A percentile compares a stretch with the other conserved stretches of the same genome.
These are phyloP conservation scores for Akanthomyces lecanii DNA, from an alignment of 2,329 filamentous ascomycete species.

Conservation along the genomic window DNA sequence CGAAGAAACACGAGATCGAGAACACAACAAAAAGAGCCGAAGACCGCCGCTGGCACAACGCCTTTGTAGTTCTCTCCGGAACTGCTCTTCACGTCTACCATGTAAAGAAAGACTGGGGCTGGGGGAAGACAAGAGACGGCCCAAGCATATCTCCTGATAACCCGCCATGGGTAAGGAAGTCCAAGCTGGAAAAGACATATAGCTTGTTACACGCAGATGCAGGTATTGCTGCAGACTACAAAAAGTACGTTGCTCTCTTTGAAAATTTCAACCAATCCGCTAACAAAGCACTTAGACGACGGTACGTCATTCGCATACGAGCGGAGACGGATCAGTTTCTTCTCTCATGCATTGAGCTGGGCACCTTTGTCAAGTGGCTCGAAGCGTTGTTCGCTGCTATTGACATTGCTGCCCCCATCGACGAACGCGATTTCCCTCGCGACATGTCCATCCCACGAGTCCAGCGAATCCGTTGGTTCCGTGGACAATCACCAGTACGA, in stretches of 20 bases:
- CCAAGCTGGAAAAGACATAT: slow-evolving; percentile 61
- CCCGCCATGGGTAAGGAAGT: slow-evolving; percentile 49
- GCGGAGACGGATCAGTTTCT: slow-evolving; percentile 72
- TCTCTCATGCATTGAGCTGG: slow-evolving; percentile 60
- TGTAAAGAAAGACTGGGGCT: slow-evolving; percentile 54
- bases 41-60: slow-evolving; percentile 60
- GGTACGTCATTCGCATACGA: slow-evolving; percentile 66
- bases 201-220: slow-evolving; percentile 71
- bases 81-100: slow-evolving; percentile 64
- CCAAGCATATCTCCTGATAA: slow-evolving; percentile 47
- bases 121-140: slow-evolving; percentile 44
- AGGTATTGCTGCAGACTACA: slow-evolving; percentile 68
- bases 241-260: slow-evolving; percentile 49
- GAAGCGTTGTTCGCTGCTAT: slow-evolving; percentile 68
- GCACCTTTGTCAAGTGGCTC: slow-evolving; percentile 64
- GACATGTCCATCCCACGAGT: slow-evolving; percentile 60
- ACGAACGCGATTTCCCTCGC: slow-evolving; percentile 62
- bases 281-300: slow-evolving; percentile 37
- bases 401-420: slow-evolving; percentile 64
- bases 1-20: slow-evolving; percentile 62
- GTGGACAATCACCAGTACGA: slow-evolving; percentile 33
- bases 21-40: slow-evolving; percentile 59
- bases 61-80: slow-evolving; percentile 61
- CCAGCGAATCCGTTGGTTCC: slow-evolving; percentile 49
- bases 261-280: background rate